These are phyloP conservation scores for Licmophora abbreviata DNA, from an alignment of 108 stramenopile genomes.

Conservation along the genomic window DNA sequence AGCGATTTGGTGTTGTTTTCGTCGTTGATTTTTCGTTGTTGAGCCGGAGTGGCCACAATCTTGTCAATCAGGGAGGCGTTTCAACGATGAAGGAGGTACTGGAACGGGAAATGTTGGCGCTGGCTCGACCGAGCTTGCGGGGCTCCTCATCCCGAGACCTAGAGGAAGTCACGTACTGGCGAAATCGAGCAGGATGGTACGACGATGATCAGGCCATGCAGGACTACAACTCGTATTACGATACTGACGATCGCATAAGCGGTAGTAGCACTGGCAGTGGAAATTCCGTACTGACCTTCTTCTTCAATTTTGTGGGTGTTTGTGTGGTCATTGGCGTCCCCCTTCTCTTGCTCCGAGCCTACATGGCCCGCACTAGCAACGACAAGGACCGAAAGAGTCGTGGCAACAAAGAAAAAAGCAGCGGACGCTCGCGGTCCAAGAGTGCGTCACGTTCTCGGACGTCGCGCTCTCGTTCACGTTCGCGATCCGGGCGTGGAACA, in stretches of 20 bases:
- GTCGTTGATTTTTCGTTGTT: no score
- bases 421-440: constrained; percentile 2
- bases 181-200: constrained; percentile 70
- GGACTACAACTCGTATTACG: constrained; percentile 57
- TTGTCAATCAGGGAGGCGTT: no score
- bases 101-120: no score
- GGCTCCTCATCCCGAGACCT: neutral
- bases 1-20: no score
- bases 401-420: constrained; percentile 7
- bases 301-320: neutral
- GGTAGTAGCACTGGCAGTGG: constrained; percentile 7
- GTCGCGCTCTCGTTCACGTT: constrained; percentile 25
- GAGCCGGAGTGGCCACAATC: no score
- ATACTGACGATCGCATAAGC: constrained; percentile 32
- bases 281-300: neutral
- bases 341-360: constrained; percentile 39
- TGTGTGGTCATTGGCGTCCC: constrained; percentile 30
- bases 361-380: constrained; percentile 25
- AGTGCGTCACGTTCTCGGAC: constrained; percentile 23
- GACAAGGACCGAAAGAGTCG: constrained; percentile 1
- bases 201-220: constrained; percentile 74
- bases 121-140: no score
- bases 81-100: no score
- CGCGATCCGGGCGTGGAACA: constrained; percentile 8
- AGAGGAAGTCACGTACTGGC: constrained; percentile 79